Evolutionary conservation across 1,284 basidiomycete species (phyloP).

Genomic region (Peniophora sp.): DNA sequence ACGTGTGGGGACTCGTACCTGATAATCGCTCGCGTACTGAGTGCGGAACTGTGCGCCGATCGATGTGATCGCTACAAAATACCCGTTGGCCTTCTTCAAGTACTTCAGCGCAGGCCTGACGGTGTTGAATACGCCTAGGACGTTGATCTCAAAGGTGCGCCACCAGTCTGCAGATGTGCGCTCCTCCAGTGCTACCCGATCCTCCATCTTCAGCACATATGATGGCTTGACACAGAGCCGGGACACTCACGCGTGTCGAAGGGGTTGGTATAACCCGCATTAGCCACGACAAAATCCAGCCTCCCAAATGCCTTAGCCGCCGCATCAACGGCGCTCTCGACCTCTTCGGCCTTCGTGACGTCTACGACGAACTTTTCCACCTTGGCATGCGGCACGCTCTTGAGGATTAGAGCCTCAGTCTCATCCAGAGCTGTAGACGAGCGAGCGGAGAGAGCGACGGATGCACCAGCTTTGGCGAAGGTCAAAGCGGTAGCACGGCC

Average conservation of each 20-base stretch:
- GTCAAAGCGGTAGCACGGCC: slow-evolving; percentile 5
- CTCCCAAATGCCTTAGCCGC: slow-evolving; percentile 7
- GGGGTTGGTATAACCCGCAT: slow-evolving; percentile 5
- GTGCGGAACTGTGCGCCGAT: not conserved
- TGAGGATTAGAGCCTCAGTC: slow-evolving; percentile 3
- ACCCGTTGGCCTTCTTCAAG: not conserved
- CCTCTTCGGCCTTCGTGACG: slow-evolving; percentile 1
- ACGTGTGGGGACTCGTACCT: not conserved
- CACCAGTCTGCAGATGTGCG: not conserved
- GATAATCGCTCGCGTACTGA: not conserved
- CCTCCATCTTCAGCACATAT: not conserved
- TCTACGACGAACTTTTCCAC: not conserved
- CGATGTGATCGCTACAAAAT: not conserved
- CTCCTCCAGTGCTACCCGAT: not conserved
- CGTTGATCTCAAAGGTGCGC: not conserved
- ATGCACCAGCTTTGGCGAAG: slow-evolving; percentile 7
- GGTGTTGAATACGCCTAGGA: not conserved
- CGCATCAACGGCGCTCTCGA: slow-evolving; percentile 4
- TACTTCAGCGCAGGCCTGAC: not conserved
- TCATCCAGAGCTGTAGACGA: slow-evolving; percentile 2
- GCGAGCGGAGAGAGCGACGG: slow-evolving; percentile 4
- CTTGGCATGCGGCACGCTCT: not conserved
- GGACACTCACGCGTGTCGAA: not conserved
- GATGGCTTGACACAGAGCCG: not conserved
- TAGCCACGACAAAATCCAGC: slow-evolving; percentile 9